Conservation (phyloP, 768 basidiomycete genomes). For the Pulveroboletus sp. region DNA sequence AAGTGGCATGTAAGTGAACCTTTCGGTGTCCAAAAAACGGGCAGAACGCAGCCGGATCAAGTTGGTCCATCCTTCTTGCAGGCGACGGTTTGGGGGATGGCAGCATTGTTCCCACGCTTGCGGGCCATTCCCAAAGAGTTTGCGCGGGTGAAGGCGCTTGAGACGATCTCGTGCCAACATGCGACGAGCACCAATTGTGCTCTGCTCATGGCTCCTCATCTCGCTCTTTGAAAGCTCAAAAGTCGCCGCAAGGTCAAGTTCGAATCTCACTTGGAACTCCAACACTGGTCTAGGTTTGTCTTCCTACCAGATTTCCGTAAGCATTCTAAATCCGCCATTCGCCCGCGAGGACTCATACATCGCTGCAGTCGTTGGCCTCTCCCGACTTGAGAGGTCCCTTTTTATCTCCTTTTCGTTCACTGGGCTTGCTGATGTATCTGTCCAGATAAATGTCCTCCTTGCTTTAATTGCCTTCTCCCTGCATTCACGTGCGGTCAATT, state of each 20-base stretch:
- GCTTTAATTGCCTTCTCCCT: conserved; percentile 95
- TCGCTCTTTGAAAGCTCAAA: conserved; percentile 1
- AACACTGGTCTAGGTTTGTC: conserved; percentile 12
- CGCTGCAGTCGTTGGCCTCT: conserved; percentile 17
- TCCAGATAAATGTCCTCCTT: conserved; percentile 69
- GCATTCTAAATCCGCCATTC: conserved; percentile 1
- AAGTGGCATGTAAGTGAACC: too few relatives aligned
- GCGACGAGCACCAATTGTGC: conserved; percentile 17
- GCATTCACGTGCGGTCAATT: conserved; percentile 91
- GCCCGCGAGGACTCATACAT: conserved; percentile 9
- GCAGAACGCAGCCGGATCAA: too few relatives aligned
- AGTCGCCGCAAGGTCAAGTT: conserved; percentile 2
- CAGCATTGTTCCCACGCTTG: conserved; percentile 12
- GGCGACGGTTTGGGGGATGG: too few relatives aligned
- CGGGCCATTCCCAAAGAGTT: not conserved
- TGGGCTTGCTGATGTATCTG: not conserved
- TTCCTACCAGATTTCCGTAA: conserved; percentile 25
- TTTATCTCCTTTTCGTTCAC: not conserved
- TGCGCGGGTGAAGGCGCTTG: not conserved
- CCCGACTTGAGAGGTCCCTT: conserved; percentile 15
- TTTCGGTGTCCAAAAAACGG: too few relatives aligned
- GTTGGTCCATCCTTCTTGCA: too few relatives aligned
- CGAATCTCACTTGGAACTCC: conserved; percentile 17
- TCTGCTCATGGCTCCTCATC: conserved; percentile 16
- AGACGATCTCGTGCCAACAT: conserved; percentile 12